A percentile compares a stretch with the other conserved stretches of the same genome.
These are phyloP conservation scores for Trypanosoma brucei DNA, from an alignment of 208 protist species.

Conservation along the genomic window DNA sequence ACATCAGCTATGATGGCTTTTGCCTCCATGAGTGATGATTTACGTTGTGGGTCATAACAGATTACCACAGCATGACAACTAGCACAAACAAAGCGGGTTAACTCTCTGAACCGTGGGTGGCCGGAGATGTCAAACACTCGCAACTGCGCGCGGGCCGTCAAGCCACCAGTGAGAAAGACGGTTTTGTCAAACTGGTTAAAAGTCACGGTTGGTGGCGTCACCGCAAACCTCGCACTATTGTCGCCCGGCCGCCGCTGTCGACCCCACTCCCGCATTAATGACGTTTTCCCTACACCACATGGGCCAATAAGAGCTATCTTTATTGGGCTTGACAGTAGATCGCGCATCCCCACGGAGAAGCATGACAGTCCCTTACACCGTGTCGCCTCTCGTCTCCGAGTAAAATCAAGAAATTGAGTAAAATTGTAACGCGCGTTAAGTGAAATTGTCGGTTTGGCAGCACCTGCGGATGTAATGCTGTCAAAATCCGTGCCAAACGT, in stretches of 20 bases:
- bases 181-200: conserved; percentile 44
- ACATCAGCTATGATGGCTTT: conserved; percentile 77
- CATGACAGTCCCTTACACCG: conserved; percentile 70
- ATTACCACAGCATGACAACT: conserved; percentile 71
- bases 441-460: conserved; percentile 75
- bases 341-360: conserved; percentile 61
- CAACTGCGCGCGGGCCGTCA: conserved; percentile 53
- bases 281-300: conserved; percentile 66
- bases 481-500: conserved; percentile 15
- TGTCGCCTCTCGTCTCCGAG: conserved; percentile 67
- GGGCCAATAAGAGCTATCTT: conserved; percentile 76
- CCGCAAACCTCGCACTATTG: background rate
- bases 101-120: conserved; percentile 52
- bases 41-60: conserved; percentile 71
- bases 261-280: conserved; percentile 41
- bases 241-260: conserved; percentile 9
- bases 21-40: conserved; percentile 75
- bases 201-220: conserved; percentile 44
- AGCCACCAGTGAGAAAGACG: conserved; percentile 35
- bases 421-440: conserved; percentile 84
- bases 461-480: conserved; percentile 34
- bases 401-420: conserved; percentile 86
- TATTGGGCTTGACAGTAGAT: conserved; percentile 65
- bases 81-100: conserved; percentile 70
- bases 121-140: conserved; percentile 76